Percentiles rank a stretch among this genome's conserved stretches.
Conservation (phyloP, 257 asterid species). For the Lithospermum erythrorhizon region DNA sequence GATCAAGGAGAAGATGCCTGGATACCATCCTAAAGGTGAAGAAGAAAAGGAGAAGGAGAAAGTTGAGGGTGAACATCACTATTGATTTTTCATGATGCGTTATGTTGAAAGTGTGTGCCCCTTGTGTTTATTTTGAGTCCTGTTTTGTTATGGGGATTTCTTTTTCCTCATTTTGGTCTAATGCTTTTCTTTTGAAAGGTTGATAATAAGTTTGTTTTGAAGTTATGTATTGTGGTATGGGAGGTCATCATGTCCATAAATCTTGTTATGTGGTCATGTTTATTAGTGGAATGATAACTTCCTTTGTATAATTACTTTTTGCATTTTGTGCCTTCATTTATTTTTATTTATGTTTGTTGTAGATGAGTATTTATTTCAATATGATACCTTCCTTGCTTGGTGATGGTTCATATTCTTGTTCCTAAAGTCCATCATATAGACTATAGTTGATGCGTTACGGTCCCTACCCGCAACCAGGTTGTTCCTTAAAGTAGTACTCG, state of each 20-base stretch:
- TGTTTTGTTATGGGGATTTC: slow-evolving; percentile 5
- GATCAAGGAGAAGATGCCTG: slow-evolving; percentile 91
- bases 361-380: too few species aligned
- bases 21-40: slow-evolving; percentile 55
- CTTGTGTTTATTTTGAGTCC: slow-evolving; percentile 8
- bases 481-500: too few species aligned
- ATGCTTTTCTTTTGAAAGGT: background rate
- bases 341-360: background rate
- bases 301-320: slow-evolving; percentile 1
- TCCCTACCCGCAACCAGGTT: too few species aligned
- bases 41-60: slow-evolving; percentile 46
- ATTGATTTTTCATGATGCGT: slow-evolving; percentile 6
- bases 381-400: too few species aligned
- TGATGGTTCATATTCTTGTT: too few species aligned
- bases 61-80: slow-evolving; percentile 14
- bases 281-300: slow-evolving; percentile 19
- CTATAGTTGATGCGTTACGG: too few species aligned
- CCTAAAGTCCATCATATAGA: too few species aligned
- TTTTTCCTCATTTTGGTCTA: background rate
- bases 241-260: background rate
- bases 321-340: background rate
- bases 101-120: slow-evolving; percentile 12
- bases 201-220: too few species aligned
- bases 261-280: background rate
- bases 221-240: background rate